Percentiles rank a stretch among this genome's conserved stretches.
Evolutionary conservation across 306 rosid species (phyloP).

Genomic region (Datisca glomerata): DNA sequence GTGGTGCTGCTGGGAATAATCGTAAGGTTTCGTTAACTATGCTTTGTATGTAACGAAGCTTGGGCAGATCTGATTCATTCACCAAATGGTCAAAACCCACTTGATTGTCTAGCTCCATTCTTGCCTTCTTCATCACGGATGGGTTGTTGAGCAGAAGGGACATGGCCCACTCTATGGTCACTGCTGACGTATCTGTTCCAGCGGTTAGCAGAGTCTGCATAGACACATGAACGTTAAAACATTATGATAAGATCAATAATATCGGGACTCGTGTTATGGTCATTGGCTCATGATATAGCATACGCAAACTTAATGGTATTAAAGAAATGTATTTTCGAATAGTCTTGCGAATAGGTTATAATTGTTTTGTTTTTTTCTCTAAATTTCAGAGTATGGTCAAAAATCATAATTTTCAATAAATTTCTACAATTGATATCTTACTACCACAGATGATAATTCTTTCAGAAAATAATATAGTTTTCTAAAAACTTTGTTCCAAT

Average conservation of each 20-base stretch:
- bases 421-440: too few relatives aligned
- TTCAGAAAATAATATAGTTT: neutral
- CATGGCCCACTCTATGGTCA: constrained; percentile 34
- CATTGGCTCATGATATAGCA: too few relatives aligned
- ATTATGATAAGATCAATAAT: neutral
- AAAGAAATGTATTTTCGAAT: neutral
- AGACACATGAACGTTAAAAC: neutral
- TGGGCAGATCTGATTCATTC: constrained; percentile 12
- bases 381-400: neutral
- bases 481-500: neutral
- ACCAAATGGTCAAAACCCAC: constrained; percentile 13
- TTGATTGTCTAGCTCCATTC: constrained; percentile 10
- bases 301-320: too few relatives aligned
- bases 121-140: constrained; percentile 13
- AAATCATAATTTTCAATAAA: too few relatives aligned
- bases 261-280: too few relatives aligned
- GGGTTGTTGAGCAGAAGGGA: constrained; percentile 35
- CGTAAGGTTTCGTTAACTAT: constrained; percentile 18
- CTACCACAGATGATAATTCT: too few relatives aligned
- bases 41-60: constrained; percentile 16
- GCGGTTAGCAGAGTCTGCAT: constrained; percentile 18
- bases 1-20: constrained; percentile 10
- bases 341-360: neutral
- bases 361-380: too few relatives aligned
- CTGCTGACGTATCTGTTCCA: constrained; percentile 30